phyloP scores from a whole-genome alignment of 768 basidiomycete genomes.

The Favolaschia claudopus region DNA sequence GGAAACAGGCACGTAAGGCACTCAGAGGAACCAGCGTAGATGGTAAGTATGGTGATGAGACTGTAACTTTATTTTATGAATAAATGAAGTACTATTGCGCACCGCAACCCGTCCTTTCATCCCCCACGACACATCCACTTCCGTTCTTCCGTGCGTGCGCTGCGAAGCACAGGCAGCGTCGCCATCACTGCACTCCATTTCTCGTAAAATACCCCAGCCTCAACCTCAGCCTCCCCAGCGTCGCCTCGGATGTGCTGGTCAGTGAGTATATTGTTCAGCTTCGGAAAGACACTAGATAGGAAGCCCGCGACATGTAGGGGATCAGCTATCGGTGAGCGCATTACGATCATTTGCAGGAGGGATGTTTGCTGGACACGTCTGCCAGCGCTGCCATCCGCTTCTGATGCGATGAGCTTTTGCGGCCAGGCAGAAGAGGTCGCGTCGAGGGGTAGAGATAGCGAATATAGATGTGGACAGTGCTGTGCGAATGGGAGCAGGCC shows the following conservation, averaged over 20 bases:
- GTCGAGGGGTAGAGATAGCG: not conserved
- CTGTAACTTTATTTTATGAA: too few relatives aligned
- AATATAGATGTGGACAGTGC: not conserved
- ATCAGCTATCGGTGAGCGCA: not conserved
- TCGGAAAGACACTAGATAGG: slow-evolving; percentile 1
- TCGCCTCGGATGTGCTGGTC: too few relatives aligned
- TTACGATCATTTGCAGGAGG: not conserved
- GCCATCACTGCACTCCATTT: not conserved
- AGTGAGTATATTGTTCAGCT: not conserved
- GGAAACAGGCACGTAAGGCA: too few relatives aligned
- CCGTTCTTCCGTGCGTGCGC: not conserved
- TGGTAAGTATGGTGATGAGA: too few relatives aligned
- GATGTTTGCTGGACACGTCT: not conserved
- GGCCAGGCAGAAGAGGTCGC: not conserved
- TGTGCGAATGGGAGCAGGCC: not conserved
- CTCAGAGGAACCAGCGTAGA: too few relatives aligned
- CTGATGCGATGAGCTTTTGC: not conserved
- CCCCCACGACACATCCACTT: too few relatives aligned
- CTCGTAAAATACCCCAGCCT: not conserved
- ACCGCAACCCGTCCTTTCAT: too few relatives aligned
- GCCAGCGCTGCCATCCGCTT: too few relatives aligned
- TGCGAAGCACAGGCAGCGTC: not conserved
- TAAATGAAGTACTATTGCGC: too few relatives aligned
- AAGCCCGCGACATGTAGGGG: not conserved
- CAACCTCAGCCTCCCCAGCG: too few relatives aligned